Evolutionary conservation across 2,329 filamentous ascomycete genomes (phyloP), one percentile per base, ranked within the genome.

Genomic region (Fusarium coffeatum): DNA sequence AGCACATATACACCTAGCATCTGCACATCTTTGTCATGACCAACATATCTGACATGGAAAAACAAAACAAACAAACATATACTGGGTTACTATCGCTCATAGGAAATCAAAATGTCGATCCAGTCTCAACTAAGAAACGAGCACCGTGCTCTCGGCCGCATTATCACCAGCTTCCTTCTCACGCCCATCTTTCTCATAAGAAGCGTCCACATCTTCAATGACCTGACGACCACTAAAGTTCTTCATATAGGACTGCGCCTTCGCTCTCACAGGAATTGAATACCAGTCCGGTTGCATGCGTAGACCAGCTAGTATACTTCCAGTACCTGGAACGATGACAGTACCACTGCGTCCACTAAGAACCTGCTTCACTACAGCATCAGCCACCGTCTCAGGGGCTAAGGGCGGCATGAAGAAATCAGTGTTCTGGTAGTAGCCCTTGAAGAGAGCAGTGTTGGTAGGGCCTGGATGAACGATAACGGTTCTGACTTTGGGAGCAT

Each of bases 271-370:
- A 18, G 78, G 74, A 70, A 86, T 82, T 78, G 89, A 83, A 74
- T 89, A 83, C 90, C 90, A 93, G 71, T 87, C 80, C n/a, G 91
- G 90, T 70, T 88, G 77, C 0, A 80, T 83, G 34, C 87, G 81
- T 61, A 88, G 74, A 40, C 82, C 80, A 57, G 83, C 71, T 46
- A 86, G 70, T 4, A 78, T 57, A 6, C 71, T 73, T 5, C 79
- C 82, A 30, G 84, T 80, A 2, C 60, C 71, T 8, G 86, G 83
- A 25, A 87, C 69, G 22, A 87, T 78, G 18, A 87, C 73, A 69
- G 84, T 81, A 7, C 82, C 85, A 64, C 84, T 84, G 53, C 80
- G 80, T 50, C 85, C 82, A 34, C 77, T 82, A 22, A 86, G 73
- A 13, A 89, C 80, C 69, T 87, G 84, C 63, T 79, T 80, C 42